Percentiles rank a stretch among this genome's conserved stretches.
Conservation (phyloP, 2,329 filamentous ascomycete genomes). For the Xylaria sp. region DNA sequence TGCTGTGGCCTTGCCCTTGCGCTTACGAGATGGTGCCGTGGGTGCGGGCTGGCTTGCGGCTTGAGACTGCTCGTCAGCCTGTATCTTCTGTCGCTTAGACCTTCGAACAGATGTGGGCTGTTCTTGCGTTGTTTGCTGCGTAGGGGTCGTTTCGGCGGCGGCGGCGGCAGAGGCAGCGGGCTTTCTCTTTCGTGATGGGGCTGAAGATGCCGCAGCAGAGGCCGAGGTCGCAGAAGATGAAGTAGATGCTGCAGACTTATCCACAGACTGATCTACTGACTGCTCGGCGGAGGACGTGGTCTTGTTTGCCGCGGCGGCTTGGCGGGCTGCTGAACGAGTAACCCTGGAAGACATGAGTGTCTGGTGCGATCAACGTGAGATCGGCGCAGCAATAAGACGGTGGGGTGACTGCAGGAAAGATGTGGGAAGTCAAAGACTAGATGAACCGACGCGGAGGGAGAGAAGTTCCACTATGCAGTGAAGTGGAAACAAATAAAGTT, state of each 20-base stretch:
- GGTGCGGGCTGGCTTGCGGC: slow-evolving; percentile 31
- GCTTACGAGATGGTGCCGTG: slow-evolving; percentile 42
- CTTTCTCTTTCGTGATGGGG: slow-evolving; percentile 67
- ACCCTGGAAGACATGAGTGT: slow-evolving; percentile 93
- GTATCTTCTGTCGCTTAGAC: slow-evolving; percentile 66
- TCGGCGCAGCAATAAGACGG: slow-evolving; percentile 16
- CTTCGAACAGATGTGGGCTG: slow-evolving; percentile 47
- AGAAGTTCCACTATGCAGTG: slow-evolving; percentile 2
- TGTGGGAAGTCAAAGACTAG: slow-evolving; percentile 11
- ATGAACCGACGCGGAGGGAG: background rate
- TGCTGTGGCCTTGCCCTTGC: slow-evolving; percentile 55
- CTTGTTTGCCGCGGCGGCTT: slow-evolving; percentile 74
- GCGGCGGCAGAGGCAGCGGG: slow-evolving; percentile 43
- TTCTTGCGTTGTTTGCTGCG: slow-evolving; percentile 27
- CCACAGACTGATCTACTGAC: slow-evolving; percentile 38
- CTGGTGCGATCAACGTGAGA: slow-evolving; percentile 24
- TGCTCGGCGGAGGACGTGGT: slow-evolving; percentile 43
- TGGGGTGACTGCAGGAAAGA: slow-evolving; percentile 9
- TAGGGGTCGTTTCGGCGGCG: slow-evolving; percentile 44
- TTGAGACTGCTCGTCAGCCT: slow-evolving; percentile 33
- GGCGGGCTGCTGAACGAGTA: slow-evolving; percentile 89
- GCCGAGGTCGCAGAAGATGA: slow-evolving; percentile 35
- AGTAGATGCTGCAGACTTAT: slow-evolving; percentile 39
- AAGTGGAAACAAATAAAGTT: slow-evolving; percentile 3
- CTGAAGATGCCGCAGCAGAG: slow-evolving; percentile 37